Base-by-base conservation (phyloP, 345 rosid genomes). In the Citrus cavaleriei region DNA sequence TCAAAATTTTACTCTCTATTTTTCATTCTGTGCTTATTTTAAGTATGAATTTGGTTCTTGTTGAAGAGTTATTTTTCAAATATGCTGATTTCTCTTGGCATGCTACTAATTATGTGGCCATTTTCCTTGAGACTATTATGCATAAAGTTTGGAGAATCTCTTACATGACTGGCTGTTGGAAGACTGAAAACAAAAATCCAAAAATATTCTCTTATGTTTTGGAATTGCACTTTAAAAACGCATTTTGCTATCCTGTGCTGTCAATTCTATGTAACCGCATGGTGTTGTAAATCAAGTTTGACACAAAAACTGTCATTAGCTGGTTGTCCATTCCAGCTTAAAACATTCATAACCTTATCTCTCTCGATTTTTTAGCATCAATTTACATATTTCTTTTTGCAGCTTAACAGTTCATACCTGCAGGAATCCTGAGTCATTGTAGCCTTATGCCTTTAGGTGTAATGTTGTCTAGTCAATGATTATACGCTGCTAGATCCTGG, bases 381-480 rank as follows among this genome's bases (percentile, higher is more conserved):
- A 62, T 62, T 21, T 38, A n/a, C 19, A 6, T 42, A 24, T 61
- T 10, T 21, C 22, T 51, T 30, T 60, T 38, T 60, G 13, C 1
- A 22, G 27, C 22, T 58, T 30, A 1, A 19, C n/a, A 58, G 34
- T 59, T 73, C 34, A 58, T n/a, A n/a, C 34, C 22, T 24, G 35
- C 76, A n/a, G 22, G 24, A 40, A 16, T 42, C 3, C 38, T 63
- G 28, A 46, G 61, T 19, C 70, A 10, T 8, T 68, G 28, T 25
- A 37, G 38, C 73, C 30, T 37, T 35, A 54, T 76, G 24, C 58
- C 51, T 67, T 34, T 76, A 76, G 63, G 66, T 61, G 1, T 34
- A 65, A n/a, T 66, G 49, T 54, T 66, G 54, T 76, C 54, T 54
- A 54, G 64, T 64, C 69, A 61, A 61, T 64, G 78, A 19, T 70